Conservation (phyloP, 495 filamentous ascomycete genomes). For the Tuber indicum region DNA sequence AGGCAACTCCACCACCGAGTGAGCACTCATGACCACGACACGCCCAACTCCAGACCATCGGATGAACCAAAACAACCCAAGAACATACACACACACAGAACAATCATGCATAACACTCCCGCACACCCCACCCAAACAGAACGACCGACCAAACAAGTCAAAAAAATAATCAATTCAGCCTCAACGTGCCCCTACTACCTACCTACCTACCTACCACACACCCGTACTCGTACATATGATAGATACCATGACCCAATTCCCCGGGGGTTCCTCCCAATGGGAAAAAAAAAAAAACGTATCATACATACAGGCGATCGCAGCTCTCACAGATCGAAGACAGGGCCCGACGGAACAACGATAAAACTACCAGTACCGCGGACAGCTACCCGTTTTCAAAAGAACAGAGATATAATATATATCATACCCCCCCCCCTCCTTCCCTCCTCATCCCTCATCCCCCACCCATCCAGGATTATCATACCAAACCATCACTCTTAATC, state of each 20-base stretch:
- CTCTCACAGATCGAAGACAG: not conserved
- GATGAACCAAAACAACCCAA: not conserved
- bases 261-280: no score
- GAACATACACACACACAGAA: not conserved
- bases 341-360: not conserved
- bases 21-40: not conserved
- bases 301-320: not conserved
- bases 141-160: not conserved
- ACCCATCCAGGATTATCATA: not conserved
- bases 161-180: not conserved
- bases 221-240: no score
- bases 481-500: not conserved
- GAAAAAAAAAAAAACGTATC: no score
- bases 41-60: not conserved
- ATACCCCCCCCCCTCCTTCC: no score
- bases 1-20: not conserved
- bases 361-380: no score
- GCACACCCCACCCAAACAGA: not conserved
- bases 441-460: no score
- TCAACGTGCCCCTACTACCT: not conserved
- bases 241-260: no score
- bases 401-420: not conserved
- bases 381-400: no score
- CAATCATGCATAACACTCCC: no score
- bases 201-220: no score